Evolutionary conservation across 257 asterid species (phyloP).

Genomic region (Plantago major): DNA sequence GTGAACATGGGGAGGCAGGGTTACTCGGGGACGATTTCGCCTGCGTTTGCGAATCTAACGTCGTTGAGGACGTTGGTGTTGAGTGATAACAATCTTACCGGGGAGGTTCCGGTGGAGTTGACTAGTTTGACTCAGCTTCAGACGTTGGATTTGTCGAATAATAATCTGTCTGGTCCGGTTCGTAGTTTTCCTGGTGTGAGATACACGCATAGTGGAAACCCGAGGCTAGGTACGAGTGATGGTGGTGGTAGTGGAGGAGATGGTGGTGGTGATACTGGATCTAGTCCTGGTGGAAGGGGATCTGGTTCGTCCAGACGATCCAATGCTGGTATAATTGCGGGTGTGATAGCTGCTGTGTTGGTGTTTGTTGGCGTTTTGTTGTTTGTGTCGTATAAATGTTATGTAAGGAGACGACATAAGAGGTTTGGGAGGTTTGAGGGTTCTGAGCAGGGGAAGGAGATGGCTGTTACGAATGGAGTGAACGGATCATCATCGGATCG

Average conservation of each 20-base stretch:
- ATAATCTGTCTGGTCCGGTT: constrained; percentile 62
- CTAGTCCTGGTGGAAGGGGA: constrained; percentile 30
- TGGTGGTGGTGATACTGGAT: constrained; percentile 39
- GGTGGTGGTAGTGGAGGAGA: constrained; percentile 37
- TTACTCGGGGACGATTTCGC: constrained; percentile 65
- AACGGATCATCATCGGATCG: constrained; percentile 33
- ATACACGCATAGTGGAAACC: constrained; percentile 44
- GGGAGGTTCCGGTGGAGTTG: constrained; percentile 53
- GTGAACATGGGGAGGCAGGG: constrained; percentile 53
- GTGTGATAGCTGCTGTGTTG: constrained; percentile 62
- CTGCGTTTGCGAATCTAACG: constrained; percentile 64
- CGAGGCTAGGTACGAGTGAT: constrained; percentile 48
- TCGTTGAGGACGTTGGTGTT: constrained; percentile 61
- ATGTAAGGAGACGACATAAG: constrained; percentile 43
- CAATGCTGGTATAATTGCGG: constrained; percentile 71
- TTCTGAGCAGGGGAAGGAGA: constrained; percentile 55
- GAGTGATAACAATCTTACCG: constrained; percentile 71
- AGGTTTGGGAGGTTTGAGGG: constrained; percentile 49
- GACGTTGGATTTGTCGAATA: constrained; percentile 70
- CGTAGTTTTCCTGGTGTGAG: constrained; percentile 47
- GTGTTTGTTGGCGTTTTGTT: constrained; percentile 50
- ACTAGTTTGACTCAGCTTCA: constrained; percentile 59
- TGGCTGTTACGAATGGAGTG: constrained; percentile 34
- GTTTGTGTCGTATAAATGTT: constrained; percentile 75
- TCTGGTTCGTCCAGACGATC: constrained; percentile 37